Conservation (phyloP, 805 yeast genomes). For the Starmerella stigmatis region DNA sequence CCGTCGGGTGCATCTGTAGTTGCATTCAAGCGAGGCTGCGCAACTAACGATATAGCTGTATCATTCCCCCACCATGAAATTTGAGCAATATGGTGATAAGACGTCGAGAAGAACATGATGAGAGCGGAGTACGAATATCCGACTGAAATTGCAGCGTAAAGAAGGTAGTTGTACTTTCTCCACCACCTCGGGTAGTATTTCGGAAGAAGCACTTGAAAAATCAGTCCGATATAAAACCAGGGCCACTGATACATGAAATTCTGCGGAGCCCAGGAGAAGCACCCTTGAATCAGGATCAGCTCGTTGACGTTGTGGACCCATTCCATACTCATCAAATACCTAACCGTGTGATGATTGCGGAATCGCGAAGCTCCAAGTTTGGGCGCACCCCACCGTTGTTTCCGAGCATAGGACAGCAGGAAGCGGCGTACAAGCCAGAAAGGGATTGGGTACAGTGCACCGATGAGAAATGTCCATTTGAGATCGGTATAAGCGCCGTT, state of each 20-base stretch:
- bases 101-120: conserved; percentile 45
- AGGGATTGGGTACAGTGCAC: conserved; percentile 47
- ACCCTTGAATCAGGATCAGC: conserved; percentile 36
- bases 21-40: conserved; percentile 4
- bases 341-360: background rate
- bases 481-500: conserved; percentile 21
- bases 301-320: conserved; percentile 34
- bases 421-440: conserved; percentile 52
- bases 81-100: conserved; percentile 34
- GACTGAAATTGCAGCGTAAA: conserved; percentile 47
- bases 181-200: conserved; percentile 46
- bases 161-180: conserved; percentile 39
- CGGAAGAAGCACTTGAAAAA: conserved; percentile 40
- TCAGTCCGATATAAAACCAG: conserved; percentile 27
- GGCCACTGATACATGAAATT: conserved; percentile 21
- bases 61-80: conserved; percentile 59
- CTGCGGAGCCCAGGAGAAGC: conserved; percentile 33
- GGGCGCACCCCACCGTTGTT: conserved; percentile 3
- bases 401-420: conserved; percentile 21
- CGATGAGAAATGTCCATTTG: conserved; percentile 39
- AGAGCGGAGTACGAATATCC: conserved; percentile 55
- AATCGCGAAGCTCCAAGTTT: conserved; percentile 7
- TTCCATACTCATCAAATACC: conserved; percentile 22
- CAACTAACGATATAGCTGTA: conserved; percentile 16
- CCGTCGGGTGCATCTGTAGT: background rate